These are phyloP conservation scores for Backusella tuberculispora DNA, from an alignment of 192 early-diverging fungal species.

Conservation along the genomic window DNA sequence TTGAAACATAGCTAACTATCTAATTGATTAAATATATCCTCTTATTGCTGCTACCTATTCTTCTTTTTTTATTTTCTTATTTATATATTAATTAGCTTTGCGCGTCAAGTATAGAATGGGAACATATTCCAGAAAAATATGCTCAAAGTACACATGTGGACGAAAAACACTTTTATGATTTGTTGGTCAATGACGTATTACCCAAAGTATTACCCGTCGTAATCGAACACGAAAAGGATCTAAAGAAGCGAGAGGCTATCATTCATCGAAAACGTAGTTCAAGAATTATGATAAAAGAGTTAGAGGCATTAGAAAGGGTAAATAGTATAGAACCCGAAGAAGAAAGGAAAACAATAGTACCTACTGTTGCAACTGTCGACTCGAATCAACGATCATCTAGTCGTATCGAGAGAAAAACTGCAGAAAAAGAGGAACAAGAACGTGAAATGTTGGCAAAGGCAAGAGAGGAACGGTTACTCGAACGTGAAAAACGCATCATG, in stretches of 20 bases:
- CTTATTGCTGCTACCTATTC: background rate
- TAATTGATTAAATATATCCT: too few relatives aligned
- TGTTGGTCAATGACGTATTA: constrained; percentile 57
- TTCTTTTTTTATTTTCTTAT: background rate
- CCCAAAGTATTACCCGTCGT: constrained; percentile 62
- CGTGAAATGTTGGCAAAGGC: constrained; percentile 29
- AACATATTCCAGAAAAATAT: constrained; percentile 63
- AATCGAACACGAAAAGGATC: constrained; percentile 61
- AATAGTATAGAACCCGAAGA: constrained; percentile 25
- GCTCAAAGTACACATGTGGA: constrained; percentile 49
- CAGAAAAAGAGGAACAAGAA: constrained; percentile 38
- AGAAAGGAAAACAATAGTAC: constrained; percentile 31
- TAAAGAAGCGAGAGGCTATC: constrained; percentile 55
- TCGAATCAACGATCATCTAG: constrained; percentile 22
- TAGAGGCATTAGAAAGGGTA: constrained; percentile 59
- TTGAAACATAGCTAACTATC: background rate
- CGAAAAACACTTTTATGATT: constrained; percentile 61
- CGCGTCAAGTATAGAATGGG: constrained; percentile 63
- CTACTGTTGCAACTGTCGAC: background rate
- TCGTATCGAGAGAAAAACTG: constrained; percentile 35
- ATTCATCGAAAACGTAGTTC: constrained; percentile 66
- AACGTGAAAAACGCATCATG: constrained; percentile 42
- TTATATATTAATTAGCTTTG: constrained; percentile 46
- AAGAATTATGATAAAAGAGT: constrained; percentile 60
- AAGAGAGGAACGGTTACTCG: constrained; percentile 34